Evolutionary conservation across 2,329 filamentous ascomycete genomes (phyloP), one percentile per base, ranked within the genome.

Genomic region (Septoria petroselini): DNA sequence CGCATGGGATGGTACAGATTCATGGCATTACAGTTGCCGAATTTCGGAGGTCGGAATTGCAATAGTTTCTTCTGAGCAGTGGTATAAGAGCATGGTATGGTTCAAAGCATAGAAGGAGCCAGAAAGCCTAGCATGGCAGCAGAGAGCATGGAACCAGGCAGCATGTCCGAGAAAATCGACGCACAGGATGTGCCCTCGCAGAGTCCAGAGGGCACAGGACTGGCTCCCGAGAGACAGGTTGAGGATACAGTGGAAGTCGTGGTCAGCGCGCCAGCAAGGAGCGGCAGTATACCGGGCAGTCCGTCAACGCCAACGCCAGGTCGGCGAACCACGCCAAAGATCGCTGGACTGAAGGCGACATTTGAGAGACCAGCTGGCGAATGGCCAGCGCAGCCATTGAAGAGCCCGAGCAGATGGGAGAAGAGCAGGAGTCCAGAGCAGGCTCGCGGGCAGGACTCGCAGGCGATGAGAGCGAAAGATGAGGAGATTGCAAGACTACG

Each of bases 281-380:
- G 47, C 31, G 41, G 41, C 44, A 53, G 33, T 27, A 44, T 45
- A 34, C 25, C 41, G 9, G 34, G 34, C 27, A 54, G 48, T 47
- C 33, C 51, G n/a, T 27, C 47, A 14, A 23, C 43, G 17, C 46
- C 50, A 21, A 42, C 46, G 7, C 12, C 33, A 9, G 42, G 38
- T 17, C 50, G 59, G 19, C 54, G 57, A 27, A 57, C 55, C 17
- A 56, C 54, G 21, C 58, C 59, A 7, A 64, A 62, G 37, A 62
- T 65, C n/a, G 62, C 62, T n/a, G 59, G 53, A 40, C 46, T 65
- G 33, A 53, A 60, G 29, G 60, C 59, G 7, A 57, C 62, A 8
- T 65, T 65, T 45, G 62, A 65, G 50, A 55, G 58, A 19, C 46
- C 52, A 21, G 30, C 48, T 12, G 46, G 52, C 11, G 42, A 45